Evolutionary conservation across 306 rosid genomes (phyloP), one percentile per base, ranked within the genome.

Genomic region (Ziziphus jujuba): DNA sequence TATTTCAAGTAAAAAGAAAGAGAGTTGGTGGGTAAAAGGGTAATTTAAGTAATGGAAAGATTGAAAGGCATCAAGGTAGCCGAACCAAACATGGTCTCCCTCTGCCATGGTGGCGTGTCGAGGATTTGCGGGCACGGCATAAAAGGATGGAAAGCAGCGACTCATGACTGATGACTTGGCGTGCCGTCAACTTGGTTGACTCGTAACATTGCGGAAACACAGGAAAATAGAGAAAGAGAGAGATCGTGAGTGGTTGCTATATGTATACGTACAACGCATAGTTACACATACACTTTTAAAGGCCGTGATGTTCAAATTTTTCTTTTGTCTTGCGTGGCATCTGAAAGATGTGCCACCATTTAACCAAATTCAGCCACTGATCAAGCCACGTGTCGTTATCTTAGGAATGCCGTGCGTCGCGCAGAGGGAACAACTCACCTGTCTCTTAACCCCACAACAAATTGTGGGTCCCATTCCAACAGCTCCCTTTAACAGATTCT

Each of bases 391-490:
- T 77, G 80, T 74, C 60, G 1, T 0, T 0, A 0, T 12, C 0
- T 5, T 22, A 36, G 35, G 67, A 31, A 69, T 63, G 66, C n/a
- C 78, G 70, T 63, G 69, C 61, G 51, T 63, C 55, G 7, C 59
- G 47, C 5, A 12, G 19, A 56, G 59, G 73, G 67, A 75, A 72
- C 78, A 50, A 65, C 73, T 23, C 43, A 59, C 36, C 57, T 67
- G 88, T 84, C 83, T 71, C 72, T n/a, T 51, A 77, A 66, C 66
- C 17, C 58, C 80, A 79, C 66, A 64, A 72, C 88, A 74, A 77
- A 66, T 35, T 9, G 62, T 13, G 65, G 75, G 82, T 24, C 85
- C 81, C 73, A 44, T 50, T 3, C 23, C 53, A 70, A 70, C 73
- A 58, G 58, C 67, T 19, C 23, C 16, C 70, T 59, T 57, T 69